phyloP scores from a whole-genome alignment of 2,329 filamentous ascomycete species.

The Penicillium fuscoglaucum region DNA sequence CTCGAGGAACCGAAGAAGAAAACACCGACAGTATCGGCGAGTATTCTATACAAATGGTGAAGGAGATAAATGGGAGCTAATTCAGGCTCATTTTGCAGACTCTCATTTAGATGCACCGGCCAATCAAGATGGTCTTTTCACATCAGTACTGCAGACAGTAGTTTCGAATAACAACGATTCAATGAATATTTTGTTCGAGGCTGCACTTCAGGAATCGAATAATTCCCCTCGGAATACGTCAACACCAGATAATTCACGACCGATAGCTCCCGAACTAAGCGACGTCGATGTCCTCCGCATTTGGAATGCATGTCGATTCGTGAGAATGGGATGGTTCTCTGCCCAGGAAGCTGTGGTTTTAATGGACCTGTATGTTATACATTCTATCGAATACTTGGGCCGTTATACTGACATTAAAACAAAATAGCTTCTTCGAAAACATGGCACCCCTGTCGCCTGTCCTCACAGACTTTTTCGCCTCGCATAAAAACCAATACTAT shows the following conservation, averaged over 20 bases:
- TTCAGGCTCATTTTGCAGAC: neutral
- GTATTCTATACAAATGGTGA: neutral
- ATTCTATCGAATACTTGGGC: neutral
- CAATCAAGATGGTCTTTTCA: conserved; percentile 30
- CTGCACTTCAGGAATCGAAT: conserved; percentile 41
- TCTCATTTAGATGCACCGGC: neutral
- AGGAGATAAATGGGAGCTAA: neutral
- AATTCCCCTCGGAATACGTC: conserved; percentile 31
- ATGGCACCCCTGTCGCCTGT: conserved; percentile 52
- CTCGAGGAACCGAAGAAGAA: neutral
- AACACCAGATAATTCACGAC: conserved; percentile 9
- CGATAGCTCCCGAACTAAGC: conserved; percentile 11
- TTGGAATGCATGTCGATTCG: conserved; percentile 53
- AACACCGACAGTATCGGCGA: neutral
- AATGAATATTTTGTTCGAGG: conserved; percentile 52
- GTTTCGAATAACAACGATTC: conserved; percentile 55
- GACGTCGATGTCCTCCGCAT: conserved; percentile 39
- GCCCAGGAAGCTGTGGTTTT: conserved; percentile 53
- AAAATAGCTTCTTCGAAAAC: conserved; percentile 29
- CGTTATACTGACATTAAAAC: neutral
- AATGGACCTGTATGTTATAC: conserved; percentile 44
- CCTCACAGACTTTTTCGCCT: conserved; percentile 48
- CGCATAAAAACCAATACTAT: conserved; percentile 49
- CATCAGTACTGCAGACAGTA: conserved; percentile 50
- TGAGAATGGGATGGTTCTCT: conserved; percentile 56